Base-by-base conservation (phyloP, 2,329 filamentous ascomycete species). In the Fusarium vanettenii region DNA sequence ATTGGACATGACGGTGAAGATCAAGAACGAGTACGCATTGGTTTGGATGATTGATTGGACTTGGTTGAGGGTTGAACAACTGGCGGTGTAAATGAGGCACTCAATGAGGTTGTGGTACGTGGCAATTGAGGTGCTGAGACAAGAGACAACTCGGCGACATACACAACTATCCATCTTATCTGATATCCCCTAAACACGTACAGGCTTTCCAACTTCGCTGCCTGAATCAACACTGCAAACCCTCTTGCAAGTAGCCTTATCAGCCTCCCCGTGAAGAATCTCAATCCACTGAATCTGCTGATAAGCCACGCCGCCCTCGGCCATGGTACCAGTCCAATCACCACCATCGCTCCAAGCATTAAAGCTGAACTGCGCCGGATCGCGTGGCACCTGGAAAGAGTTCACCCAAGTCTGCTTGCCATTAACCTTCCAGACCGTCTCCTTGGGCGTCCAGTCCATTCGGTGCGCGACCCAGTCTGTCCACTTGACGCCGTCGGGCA, bases 251-350 rank as follows among this genome's bases (percentile, higher is more conserved):
- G 69, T 43, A 5, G 13, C 62, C 16, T 64, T 65, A 10, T 78
- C 73, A 1, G 82, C 84, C 5, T 78, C 76, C 50, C 87, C 86
- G 64, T 87, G 90, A 16, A 89, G 83, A 74, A 91, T 82, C 79
- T 92, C 89, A 59, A 91, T 86, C 89, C 89, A 91, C 82, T 90
- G 87, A 14, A 91, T 84, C 75, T 91, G 87, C 73, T 91, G 82
- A 70, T 87, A 87, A 0, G 89, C 89, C 45, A 83, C 82, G 18
- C 82, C 83, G 1, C 84, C 84, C 10, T 83, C 80, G 0, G 78
- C 83, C 89, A 92, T 90, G 39, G 86, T 85, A 7, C 89, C 89
- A 6, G 87, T 87, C 89, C 89, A 92, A 31, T 82, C 80, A 4
- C 87, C 87, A 5, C 89, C 89, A 68, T 91, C 87, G 59, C 88